These are phyloP conservation scores for Trebouxia sp. DNA, from an alignment of 139 green algal species.

Conservation along the genomic window DNA sequence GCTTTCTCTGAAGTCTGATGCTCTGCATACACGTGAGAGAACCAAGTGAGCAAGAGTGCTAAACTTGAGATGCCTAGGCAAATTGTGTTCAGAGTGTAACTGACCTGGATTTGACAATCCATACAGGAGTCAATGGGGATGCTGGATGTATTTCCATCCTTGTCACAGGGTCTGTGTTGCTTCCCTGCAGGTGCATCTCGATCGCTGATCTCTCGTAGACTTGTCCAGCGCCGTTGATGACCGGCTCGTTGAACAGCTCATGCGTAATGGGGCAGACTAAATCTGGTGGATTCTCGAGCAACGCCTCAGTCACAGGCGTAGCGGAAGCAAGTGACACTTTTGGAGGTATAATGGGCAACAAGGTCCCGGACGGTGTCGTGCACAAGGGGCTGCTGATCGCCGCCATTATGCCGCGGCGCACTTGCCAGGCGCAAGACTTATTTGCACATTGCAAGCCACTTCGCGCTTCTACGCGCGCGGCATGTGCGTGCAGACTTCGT, in stretches of 20 bases:
- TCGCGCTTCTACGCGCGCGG: too few relatives aligned
- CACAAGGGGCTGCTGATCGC: neutral
- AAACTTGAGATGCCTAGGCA: too few relatives aligned
- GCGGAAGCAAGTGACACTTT: neutral
- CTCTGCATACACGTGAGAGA: neutral
- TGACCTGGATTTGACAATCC: slow-evolving; percentile 48
- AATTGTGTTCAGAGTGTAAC: too few relatives aligned
- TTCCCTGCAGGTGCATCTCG: slow-evolving; percentile 29
- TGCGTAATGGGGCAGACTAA: slow-evolving; percentile 58
- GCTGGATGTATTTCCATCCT: slow-evolving; percentile 37
- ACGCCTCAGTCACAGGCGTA: neutral
- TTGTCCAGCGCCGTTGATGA: slow-evolving; percentile 52
- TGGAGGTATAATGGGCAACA: neutral
- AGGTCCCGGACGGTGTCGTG: neutral
- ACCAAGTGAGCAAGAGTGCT: neutral
- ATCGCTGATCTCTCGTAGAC: slow-evolving; percentile 61
- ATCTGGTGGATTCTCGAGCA: slow-evolving; percentile 45
- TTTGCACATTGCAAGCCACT: too few relatives aligned
- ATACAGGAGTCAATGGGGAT: slow-evolving; percentile 48
- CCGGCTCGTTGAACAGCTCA: slow-evolving; percentile 53
- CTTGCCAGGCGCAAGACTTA: too few relatives aligned
- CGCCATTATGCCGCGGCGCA: neutral
- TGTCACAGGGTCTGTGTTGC: slow-evolving; percentile 49
- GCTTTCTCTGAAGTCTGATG: slow-evolving; percentile 50
- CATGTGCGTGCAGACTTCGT: too few relatives aligned